phyloP scores from a whole-genome alignment of 257 asterid genomes.

The Primulina huaijiensis region DNA sequence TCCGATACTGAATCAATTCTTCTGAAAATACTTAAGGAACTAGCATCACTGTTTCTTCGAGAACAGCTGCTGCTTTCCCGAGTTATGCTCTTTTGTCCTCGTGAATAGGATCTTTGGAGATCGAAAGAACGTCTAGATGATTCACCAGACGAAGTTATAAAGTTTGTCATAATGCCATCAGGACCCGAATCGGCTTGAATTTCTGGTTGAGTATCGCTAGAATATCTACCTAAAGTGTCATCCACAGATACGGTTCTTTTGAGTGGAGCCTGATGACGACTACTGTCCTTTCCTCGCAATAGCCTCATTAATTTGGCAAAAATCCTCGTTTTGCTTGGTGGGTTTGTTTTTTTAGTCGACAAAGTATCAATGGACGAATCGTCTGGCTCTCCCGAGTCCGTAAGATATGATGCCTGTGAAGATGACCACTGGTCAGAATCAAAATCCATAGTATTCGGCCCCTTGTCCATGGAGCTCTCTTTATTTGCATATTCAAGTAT shows the following conservation, averaged over 20 bases:
- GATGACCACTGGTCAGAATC: constrained; percentile 59
- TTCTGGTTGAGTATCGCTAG: constrained; percentile 32
- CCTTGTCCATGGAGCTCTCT: constrained; percentile 34
- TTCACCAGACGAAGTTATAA: constrained; percentile 43
- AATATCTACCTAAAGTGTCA: constrained; percentile 29
- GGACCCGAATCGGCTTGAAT: background rate
- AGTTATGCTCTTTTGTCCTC: constrained; percentile 32
- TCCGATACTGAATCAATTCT: constrained; percentile 31
- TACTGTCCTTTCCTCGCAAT: constrained; percentile 51
- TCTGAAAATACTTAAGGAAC: constrained; percentile 41
- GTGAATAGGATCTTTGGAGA: constrained; percentile 39
- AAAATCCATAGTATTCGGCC: constrained; percentile 33
- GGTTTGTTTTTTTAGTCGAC: constrained; percentile 33
- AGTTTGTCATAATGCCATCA: constrained; percentile 29
- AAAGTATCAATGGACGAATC: constrained; percentile 24
- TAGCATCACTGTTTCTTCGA: constrained; percentile 44
- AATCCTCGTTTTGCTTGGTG: constrained; percentile 38
- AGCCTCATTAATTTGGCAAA: constrained; percentile 60
- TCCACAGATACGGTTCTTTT: constrained; percentile 26
- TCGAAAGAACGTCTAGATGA: constrained; percentile 53
- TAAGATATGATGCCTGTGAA: constrained; percentile 46
- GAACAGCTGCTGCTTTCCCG: constrained; percentile 36
- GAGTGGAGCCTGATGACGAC: constrained; percentile 24
- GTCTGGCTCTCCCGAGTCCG: constrained; percentile 62
- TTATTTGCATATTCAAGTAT: constrained; percentile 69